Percentiles rank a stretch among this genome's conserved stretches.
These are phyloP conservation scores for Xanthoparmelia taractica DNA, from an alignment of 495 filamentous ascomycete genomes.

Conservation along the genomic window DNA sequence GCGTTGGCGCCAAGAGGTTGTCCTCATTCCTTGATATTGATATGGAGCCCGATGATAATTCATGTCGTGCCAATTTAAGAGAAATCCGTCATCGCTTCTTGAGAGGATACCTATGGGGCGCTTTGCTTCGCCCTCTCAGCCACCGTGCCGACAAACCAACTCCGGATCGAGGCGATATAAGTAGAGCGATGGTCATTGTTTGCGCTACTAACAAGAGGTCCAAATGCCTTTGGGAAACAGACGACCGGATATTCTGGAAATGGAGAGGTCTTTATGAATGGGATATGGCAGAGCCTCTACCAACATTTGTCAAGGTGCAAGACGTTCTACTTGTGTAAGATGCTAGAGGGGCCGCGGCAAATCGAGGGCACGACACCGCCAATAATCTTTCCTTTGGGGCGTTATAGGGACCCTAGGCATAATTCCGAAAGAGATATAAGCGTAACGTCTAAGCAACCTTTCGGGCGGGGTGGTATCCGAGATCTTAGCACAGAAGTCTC, in stretches of 20 bases:
- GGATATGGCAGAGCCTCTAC: slow-evolving; percentile 16
- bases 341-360: no score
- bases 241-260: slow-evolving; percentile 10
- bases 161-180: slow-evolving; percentile 6
- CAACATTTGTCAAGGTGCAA: neutral
- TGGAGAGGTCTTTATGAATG: slow-evolving; percentile 25
- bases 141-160: slow-evolving; percentile 5
- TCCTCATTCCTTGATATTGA: neutral
- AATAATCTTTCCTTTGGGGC: no score
- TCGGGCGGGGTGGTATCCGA: no score
- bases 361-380: no score
- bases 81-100: neutral
- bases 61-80: no score
- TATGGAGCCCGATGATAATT: neutral
- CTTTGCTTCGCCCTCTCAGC: slow-evolving; percentile 11
- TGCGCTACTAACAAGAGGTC: slow-evolving; percentile 5
- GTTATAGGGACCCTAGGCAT: no score
- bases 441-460: no score
- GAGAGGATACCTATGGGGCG: slow-evolving; percentile 13
- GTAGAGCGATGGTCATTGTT: slow-evolving; percentile 15
- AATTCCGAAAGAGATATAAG: no score
- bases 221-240: neutral
- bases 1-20: neutral
- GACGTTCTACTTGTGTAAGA: no score
- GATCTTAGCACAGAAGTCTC: no score